Conservation (phyloP, 257 asterid genomes). For the Dorcoceras hygrometricum region DNA sequence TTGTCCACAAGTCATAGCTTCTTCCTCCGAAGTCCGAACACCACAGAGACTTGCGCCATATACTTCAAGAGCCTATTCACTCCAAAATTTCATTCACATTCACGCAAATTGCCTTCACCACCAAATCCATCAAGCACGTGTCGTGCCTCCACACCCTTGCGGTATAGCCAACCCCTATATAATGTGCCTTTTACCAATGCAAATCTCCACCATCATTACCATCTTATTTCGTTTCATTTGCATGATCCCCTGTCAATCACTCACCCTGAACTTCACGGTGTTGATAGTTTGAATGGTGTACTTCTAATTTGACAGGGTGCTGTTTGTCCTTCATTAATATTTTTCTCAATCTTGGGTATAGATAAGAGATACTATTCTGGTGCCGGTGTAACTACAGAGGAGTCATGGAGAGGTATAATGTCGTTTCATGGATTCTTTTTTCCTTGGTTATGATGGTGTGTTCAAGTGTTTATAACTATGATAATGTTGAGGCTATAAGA, state of each 20-base stretch:
- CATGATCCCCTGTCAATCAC: not conserved
- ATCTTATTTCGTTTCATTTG: not conserved
- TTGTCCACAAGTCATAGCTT: not conserved
- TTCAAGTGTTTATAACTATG: conserved; percentile 20
- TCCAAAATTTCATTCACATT: not conserved
- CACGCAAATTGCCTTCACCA: conserved; percentile 40
- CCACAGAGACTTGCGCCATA: too few relatives aligned
- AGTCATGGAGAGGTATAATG: conserved; percentile 27
- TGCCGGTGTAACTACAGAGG: not conserved
- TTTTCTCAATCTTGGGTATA: conserved; percentile 4
- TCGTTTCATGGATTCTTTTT: conserved; percentile 30
- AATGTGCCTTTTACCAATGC: conserved; percentile 18
- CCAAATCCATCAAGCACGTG: conserved; percentile 33
- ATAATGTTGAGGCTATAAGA: conserved; percentile 29
- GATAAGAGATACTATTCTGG: not conserved
- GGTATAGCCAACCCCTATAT: conserved; percentile 21
- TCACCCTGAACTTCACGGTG: not conserved
- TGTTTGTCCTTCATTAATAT: not conserved
- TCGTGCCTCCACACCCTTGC: conserved; percentile 23
- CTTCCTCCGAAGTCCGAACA: not conserved
- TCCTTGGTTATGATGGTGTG: conserved; percentile 32
- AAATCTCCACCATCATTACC: conserved; percentile 14
- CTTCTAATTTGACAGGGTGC: not conserved
- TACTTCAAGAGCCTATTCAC: not conserved
- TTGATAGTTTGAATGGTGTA: not conserved